Evolutionary conservation across 129 eudicot species (phyloP).

Genomic region (Pulicaria dysenterica): DNA sequence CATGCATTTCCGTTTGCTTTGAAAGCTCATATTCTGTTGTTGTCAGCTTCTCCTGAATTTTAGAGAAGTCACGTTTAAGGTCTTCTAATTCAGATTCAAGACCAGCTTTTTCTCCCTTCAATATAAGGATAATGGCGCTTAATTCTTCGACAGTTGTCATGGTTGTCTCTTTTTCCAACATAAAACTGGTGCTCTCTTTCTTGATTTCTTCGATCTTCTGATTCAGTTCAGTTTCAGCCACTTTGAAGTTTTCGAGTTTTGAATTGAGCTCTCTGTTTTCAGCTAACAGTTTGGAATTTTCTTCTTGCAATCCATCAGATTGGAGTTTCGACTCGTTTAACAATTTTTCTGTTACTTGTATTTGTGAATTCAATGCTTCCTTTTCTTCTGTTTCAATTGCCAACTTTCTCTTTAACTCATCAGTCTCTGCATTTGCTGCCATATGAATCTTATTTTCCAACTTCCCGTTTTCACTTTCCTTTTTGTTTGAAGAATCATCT

Average conservation of each 20-base stretch:
- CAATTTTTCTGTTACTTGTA: conserved; percentile 51
- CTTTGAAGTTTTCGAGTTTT: conserved; percentile 33
- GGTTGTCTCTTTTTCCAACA: conserved; percentile 47
- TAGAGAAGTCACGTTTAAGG: conserved; percentile 18
- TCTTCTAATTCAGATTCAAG: conserved; percentile 39
- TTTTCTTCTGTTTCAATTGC: conserved; percentile 50
- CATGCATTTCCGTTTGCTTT: conserved; percentile 50
- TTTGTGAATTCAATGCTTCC: conserved; percentile 42
- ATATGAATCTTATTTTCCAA: conserved; percentile 31
- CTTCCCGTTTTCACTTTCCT: conserved; percentile 52
- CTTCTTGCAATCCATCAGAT: conserved; percentile 39
- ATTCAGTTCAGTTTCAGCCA: conserved; percentile 40
- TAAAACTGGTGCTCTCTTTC: conserved; percentile 33
- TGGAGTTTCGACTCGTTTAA: conserved; percentile 45
- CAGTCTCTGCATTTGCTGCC: conserved; percentile 49
- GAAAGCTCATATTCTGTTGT: conserved; percentile 49
- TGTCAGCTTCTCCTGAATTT: conserved; percentile 37
- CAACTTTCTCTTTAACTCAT: conserved; percentile 53
- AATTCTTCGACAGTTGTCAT: conserved; percentile 41
- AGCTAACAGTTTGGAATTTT: conserved; percentile 51
- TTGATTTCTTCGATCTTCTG: conserved; percentile 47
- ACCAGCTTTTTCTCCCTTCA: conserved; percentile 52
- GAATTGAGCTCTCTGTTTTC: conserved; percentile 38
- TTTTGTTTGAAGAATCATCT: conserved; percentile 47
- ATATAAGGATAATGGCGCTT: conserved; percentile 33